Conservation (phyloP, 768 basidiomycete genomes). For the Lactarius vividus region DNA sequence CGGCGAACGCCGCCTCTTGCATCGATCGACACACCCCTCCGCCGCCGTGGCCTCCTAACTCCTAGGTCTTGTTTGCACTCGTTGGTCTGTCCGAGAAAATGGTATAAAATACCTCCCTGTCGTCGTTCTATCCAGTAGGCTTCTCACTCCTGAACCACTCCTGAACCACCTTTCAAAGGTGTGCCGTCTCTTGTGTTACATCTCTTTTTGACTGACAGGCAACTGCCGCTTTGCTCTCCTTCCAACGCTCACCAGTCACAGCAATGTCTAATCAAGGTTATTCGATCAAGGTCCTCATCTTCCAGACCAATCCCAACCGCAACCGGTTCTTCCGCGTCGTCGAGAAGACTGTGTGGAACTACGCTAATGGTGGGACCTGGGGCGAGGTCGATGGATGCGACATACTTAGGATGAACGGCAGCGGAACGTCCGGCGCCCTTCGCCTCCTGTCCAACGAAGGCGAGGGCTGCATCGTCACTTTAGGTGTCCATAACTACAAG, state of each 20-base stretch:
- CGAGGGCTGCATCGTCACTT: conserved; percentile 36
- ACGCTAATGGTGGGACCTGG: conserved; percentile 39
- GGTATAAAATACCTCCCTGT: background rate
- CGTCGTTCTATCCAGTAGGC: background rate
- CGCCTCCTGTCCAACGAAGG: conserved; percentile 34
- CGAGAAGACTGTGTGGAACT: conserved; percentile 38
- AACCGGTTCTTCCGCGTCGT: conserved; percentile 34
- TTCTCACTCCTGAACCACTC: background rate
- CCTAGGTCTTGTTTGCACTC: background rate
- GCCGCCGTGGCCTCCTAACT: background rate
- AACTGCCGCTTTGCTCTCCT: background rate
- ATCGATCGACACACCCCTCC: too few species aligned
- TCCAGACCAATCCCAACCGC: conserved; percentile 23
- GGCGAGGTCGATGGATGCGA: conserved; percentile 24
- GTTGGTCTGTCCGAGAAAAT: background rate
- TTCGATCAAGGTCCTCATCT: conserved; percentile 28
- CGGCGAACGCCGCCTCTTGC: background rate
- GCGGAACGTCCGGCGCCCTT: conserved; percentile 41
- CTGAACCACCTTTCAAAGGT: background rate
- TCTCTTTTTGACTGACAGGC: too few species aligned
- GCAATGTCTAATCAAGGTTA: conserved; percentile 12
- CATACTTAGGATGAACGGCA: conserved; percentile 38
- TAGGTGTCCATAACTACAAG: conserved; percentile 42
- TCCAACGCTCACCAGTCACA: background rate
- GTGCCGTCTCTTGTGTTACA: background rate